Evolutionary conservation across 441 rosid genomes (phyloP).

Genomic region (Erysimum cheiri): DNA sequence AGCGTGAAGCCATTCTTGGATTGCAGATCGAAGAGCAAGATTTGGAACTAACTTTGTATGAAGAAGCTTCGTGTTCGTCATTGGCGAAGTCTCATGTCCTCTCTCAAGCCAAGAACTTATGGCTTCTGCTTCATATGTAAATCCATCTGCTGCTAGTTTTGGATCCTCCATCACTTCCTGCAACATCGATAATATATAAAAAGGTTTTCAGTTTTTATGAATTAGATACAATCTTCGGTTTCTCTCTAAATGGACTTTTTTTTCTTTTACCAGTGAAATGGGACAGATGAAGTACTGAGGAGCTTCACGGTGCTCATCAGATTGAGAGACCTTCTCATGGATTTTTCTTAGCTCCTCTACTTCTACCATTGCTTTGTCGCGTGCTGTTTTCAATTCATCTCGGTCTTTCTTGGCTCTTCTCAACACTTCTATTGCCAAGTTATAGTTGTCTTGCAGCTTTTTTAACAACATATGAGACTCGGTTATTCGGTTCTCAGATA

Average conservation of each 20-base stretch:
- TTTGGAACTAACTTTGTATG: constrained; percentile 26
- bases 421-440: constrained; percentile 47
- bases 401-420: constrained; percentile 49
- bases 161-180: constrained; percentile 41
- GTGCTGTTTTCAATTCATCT: constrained; percentile 47
- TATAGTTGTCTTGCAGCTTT: constrained; percentile 46
- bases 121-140: constrained; percentile 35
- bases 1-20: constrained; percentile 39
- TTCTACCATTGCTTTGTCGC: constrained; percentile 42
- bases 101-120: constrained; percentile 28
- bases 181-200: neutral
- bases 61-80: constrained; percentile 26
- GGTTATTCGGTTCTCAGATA: constrained; percentile 42
- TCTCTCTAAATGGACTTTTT: neutral
- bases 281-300: constrained; percentile 62
- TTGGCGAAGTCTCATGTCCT: constrained; percentile 35
- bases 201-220: neutral
- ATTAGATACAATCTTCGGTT: neutral
- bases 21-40: constrained; percentile 36
- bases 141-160: constrained; percentile 39
- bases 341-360: constrained; percentile 43
- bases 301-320: constrained; percentile 44
- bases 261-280: constrained; percentile 49
- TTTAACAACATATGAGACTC: constrained; percentile 36
- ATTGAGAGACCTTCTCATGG: constrained; percentile 13